Evolutionary conservation across 177 flowering plant genomes (phyloP).

Genomic region (Vitis hybrid): DNA sequence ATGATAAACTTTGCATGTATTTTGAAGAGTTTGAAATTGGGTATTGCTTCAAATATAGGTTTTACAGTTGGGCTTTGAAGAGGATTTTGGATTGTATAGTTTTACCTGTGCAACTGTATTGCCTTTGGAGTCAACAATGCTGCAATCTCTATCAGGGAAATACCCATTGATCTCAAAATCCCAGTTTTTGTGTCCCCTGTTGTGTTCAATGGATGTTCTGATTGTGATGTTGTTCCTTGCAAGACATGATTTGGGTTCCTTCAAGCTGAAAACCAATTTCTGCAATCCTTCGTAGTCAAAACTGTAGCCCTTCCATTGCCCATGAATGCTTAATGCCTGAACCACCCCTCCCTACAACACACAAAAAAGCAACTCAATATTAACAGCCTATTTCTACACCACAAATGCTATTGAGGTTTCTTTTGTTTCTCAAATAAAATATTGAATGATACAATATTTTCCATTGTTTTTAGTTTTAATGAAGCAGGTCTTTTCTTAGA

Average conservation of each 20-base stretch:
- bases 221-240: constrained; percentile 28
- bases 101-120: constrained; percentile 64
- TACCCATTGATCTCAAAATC: constrained; percentile 67
- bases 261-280: constrained; percentile 59
- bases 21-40: too few relatives aligned
- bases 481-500: too few relatives aligned
- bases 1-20: too few relatives aligned
- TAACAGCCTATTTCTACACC: background rate
- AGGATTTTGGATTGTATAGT: background rate
- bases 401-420: too few relatives aligned
- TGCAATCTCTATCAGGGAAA: constrained; percentile 61
- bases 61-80: too few relatives aligned
- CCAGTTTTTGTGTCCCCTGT: constrained; percentile 29
- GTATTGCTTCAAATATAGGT: too few relatives aligned
- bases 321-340: constrained; percentile 60
- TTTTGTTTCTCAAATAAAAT: too few relatives aligned
- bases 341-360: constrained; percentile 53
- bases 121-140: constrained; percentile 57
- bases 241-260: constrained; percentile 52
- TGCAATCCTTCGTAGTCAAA: constrained; percentile 52
- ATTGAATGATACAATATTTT: too few relatives aligned
- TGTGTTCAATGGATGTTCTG: constrained; percentile 36
- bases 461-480: too few relatives aligned
- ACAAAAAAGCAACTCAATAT: background rate
- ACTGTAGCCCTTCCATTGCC: constrained; percentile 68